Evolutionary conservation across 2,329 filamentous ascomycete genomes (phyloP).

Genomic region (Didymella exigua): DNA sequence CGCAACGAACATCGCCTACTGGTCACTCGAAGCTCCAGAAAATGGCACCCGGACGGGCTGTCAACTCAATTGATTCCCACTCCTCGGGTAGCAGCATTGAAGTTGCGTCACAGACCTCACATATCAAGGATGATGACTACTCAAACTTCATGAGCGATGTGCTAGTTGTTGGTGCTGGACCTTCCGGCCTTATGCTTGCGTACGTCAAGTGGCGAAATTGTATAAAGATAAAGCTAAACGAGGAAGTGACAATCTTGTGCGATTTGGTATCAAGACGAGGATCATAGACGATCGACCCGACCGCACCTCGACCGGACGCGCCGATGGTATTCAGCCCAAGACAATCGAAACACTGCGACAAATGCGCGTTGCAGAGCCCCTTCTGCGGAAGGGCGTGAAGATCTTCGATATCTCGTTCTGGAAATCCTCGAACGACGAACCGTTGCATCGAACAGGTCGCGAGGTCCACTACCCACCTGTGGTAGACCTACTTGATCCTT

Average conservation of each 20-base stretch:
- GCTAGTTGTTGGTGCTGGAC: slow-evolving; percentile 51
- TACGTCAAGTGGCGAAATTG: slow-evolving; percentile 20
- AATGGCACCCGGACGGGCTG: slow-evolving; percentile 42
- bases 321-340: slow-evolving; percentile 77
- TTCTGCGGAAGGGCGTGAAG: slow-evolving; percentile 70
- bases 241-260: slow-evolving; percentile 60
- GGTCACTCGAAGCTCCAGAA: slow-evolving; percentile 36
- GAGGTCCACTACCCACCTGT: slow-evolving; percentile 68
- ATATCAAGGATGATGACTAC: slow-evolving; percentile 32
- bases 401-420: slow-evolving; percentile 79
- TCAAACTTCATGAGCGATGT: slow-evolving; percentile 47
- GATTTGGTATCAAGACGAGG: slow-evolving; percentile 68
- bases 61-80: slow-evolving; percentile 30
- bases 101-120: slow-evolving; percentile 24
- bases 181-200: slow-evolving; percentile 52
- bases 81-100: slow-evolving; percentile 34
- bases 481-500: slow-evolving; percentile 60
- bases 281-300: slow-evolving; percentile 72
- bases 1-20: slow-evolving; percentile 26
- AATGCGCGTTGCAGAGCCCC: slow-evolving; percentile 71
- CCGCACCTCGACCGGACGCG: slow-evolving; percentile 70
- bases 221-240: slow-evolving; percentile 4
- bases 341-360: slow-evolving; percentile 78
- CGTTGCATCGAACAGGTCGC: slow-evolving; percentile 66
- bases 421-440: slow-evolving; percentile 44